phyloP scores from a whole-genome alignment of 306 rosid species.

The Rosa chinensis region DNA sequence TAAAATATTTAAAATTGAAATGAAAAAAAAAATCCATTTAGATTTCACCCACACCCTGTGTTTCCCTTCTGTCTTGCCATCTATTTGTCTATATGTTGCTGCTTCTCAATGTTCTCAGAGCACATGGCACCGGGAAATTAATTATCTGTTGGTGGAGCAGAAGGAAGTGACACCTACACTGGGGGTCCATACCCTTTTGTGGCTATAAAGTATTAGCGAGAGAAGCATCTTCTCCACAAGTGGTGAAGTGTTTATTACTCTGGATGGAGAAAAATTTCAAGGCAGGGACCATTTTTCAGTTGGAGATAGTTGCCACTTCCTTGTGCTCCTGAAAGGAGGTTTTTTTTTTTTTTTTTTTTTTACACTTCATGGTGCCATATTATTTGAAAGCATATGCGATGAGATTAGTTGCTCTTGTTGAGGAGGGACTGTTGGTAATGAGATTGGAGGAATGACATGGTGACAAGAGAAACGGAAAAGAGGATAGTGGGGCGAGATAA shows the following conservation, averaged over 20 bases:
- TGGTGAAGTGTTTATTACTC: neutral
- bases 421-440: neutral
- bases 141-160: neutral
- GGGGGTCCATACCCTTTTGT: neutral
- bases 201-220: neutral
- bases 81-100: neutral
- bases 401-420: neutral
- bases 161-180: neutral
- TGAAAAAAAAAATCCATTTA: neutral
- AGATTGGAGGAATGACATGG: neutral
- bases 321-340: neutral
- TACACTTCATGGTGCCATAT: neutral
- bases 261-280: neutral
- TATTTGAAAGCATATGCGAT: neutral
- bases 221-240: neutral
- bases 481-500: neutral
- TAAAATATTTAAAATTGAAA: neutral
- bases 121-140: neutral
- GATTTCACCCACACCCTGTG: neutral
- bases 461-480: neutral
- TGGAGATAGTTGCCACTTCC: neutral
- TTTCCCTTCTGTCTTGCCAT: neutral
- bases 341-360: neutral
- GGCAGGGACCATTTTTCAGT: neutral
- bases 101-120: neutral